phyloP scores from a whole-genome alignment of 129 eudicot genomes.

The Tagetes erecta region DNA sequence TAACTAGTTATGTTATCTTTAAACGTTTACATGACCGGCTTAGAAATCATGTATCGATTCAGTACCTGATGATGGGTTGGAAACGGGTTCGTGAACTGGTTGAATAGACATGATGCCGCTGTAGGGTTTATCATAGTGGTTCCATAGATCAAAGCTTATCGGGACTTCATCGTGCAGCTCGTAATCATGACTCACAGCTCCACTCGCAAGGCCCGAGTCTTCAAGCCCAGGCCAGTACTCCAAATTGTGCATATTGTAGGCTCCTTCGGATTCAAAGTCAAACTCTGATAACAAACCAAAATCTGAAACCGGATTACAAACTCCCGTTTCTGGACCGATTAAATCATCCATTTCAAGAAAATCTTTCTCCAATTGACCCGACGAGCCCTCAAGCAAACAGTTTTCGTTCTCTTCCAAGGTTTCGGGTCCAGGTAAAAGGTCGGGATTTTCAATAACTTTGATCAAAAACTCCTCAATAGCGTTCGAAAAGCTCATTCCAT shows the following conservation, averaged over 20 bases:
- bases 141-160: slow-evolving; percentile 42
- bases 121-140: slow-evolving; percentile 33
- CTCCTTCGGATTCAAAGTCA: slow-evolving; percentile 41
- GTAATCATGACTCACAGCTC: slow-evolving; percentile 24
- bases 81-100: slow-evolving; percentile 22
- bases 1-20: not conserved
- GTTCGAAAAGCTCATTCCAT: slow-evolving; percentile 23
- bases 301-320: slow-evolving; percentile 31
- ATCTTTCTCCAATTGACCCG: slow-evolving; percentile 47
- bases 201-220: slow-evolving; percentile 35
- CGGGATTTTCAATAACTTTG: slow-evolving; percentile 42
- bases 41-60: not conserved
- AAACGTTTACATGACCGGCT: not conserved
- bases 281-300: slow-evolving; percentile 47
- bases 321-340: slow-evolving; percentile 48
- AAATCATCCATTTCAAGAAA: slow-evolving; percentile 85
- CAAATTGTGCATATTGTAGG: slow-evolving; percentile 23
- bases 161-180: slow-evolving; percentile 36
- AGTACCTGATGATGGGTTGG: slow-evolving; percentile 59
- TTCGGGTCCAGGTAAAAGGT: slow-evolving; percentile 32
- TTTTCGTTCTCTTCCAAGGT: slow-evolving; percentile 28
- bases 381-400: slow-evolving; percentile 25
- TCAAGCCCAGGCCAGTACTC: slow-evolving; percentile 39
- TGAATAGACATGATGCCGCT: slow-evolving; percentile 31
- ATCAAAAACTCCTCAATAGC: slow-evolving; percentile 53